Evolutionary conservation across 305 asterid species (phyloP).

Genomic region (Fraxinus ornus): DNA sequence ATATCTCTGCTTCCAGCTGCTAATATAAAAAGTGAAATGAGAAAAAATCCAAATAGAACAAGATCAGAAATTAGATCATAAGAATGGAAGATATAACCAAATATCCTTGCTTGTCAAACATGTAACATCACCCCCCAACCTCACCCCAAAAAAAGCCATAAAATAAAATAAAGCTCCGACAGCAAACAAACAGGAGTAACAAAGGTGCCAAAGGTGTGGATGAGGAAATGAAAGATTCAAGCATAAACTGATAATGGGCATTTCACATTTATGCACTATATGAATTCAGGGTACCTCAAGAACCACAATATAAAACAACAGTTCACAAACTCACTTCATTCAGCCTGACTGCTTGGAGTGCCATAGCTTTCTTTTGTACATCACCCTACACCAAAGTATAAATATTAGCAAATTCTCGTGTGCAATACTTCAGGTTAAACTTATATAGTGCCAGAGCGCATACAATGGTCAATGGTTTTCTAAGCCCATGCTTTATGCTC

Average conservation of each 20-base stretch:
- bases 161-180: background rate
- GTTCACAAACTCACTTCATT: conserved; percentile 54
- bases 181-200: background rate
- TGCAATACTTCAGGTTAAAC: background rate
- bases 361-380: conserved; percentile 67
- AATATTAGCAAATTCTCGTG: background rate
- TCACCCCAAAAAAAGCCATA: background rate
- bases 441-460: conserved; percentile 25
- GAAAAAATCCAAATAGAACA: conserved; percentile 33
- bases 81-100: background rate
- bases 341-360: conserved; percentile 61
- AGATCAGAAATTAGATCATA: conserved; percentile 4
- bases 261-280: background rate
- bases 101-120: background rate
- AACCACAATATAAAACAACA: conserved; percentile 4
- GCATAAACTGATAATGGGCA: background rate
- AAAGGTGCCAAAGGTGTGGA: background rate
- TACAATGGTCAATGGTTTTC: conserved; percentile 65
- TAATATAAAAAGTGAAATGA: conserved; percentile 27
- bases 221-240: background rate
- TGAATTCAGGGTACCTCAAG: background rate
- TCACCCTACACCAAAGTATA: conserved; percentile 57
- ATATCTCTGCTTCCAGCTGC: conserved; percentile 72
- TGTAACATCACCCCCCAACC: background rate
- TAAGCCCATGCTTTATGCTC: conserved; percentile 77